Evolutionary conservation across 2,329 filamentous ascomycete species (phyloP), one percentile per base, ranked within the genome.

Genomic region (Penicillium sp.): DNA sequence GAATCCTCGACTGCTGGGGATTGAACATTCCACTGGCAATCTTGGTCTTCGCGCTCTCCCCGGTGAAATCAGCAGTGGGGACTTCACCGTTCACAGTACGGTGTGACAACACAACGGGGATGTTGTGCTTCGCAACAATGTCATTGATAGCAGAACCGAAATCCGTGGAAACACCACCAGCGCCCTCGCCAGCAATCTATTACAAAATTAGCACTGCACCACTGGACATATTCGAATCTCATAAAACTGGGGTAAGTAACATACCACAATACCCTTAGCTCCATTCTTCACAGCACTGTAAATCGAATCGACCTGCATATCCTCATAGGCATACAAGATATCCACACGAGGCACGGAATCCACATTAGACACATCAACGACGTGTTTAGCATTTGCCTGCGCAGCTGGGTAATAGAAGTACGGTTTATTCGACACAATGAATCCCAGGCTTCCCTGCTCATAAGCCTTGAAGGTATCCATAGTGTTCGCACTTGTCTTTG

Each of bases 401-500:
- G 78, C 75, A 0, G 85, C 77, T 10, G 78, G 77, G 64, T 80
- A 87, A 76, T 82, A 88, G 76, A 86, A 88, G 64, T 82, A 80
- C 0, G 85, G 84, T 38, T 80, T 76, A 57, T 84, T 77, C 64
- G 84, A 81, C 65, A 86, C 78, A 68, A 88, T 82, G 56, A 79
- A 77, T 37, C 86, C 86, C 0, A 88, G 75, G 59, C 80, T 80
- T 2, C 85, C 83, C 62, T 79, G 77, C 71, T 88, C 85, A 15
- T 74, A 75, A 1, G 81, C 78, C 67, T 80, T 81, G 78, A 88
- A 88, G 8, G 85, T 85, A 66, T 88, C 85, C 49, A 87, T 75
- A 2, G 81, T 78, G 72, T 88, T 87, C 50, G 85, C 84, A 64
- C 87, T 83, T 33, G 81, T 84, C 73, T 88, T 88, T 52, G 82